Evolutionary conservation across 2,329 filamentous ascomycete species (phyloP), one percentile per base, ranked within the genome.

Genomic region (Colletotrichum nymphaeae): DNA sequence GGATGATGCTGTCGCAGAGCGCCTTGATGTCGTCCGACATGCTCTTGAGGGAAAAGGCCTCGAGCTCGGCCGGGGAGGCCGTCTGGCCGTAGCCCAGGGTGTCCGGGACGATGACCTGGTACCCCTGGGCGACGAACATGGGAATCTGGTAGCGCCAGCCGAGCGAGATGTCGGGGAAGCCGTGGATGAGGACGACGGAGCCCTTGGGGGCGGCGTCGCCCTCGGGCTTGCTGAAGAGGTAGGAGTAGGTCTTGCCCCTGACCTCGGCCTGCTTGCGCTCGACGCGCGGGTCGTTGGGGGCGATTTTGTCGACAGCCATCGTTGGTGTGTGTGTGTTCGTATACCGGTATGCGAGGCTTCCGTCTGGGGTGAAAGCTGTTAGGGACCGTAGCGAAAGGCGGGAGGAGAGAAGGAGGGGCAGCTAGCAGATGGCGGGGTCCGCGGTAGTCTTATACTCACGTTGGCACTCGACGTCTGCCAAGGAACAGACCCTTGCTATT

Each of bases 91-190:
- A 98, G 75, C 96, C 96, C 77, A 97, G 89, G 87, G 95, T 92
- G 83, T 98, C 95, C 0, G 95, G 93, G 12, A 91, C 94, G 28
- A 98, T 90, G 67, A 98, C 94, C 69, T 93, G 90, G 76, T 96
- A 89, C 26, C 93, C 93, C 69, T 94, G 86, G 6, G 91, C 88
- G 42, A 93, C 83, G 26, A 98, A 88, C 77, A 91, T 83, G 0
- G 95, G 95, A 73, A 98, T 93, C 83, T 98, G 95, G 83, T 94
- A 93, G 74, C 95, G 92, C 96, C 96, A 98, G 79, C 93, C 95
- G 79, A 95, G 91, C 9, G 91, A 90, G 22, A 97, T 83, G 83
- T 98, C 95, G 0, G 95, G 95, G 84, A 92, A 97, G 76, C 95
- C 95, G 82, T 95, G 93, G 79, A 94, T 49, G 72, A 76, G 75